Evolutionary conservation across 208 protist species (phyloP), one percentile per base, ranked within the genome.

Genomic region (Spironucleus salmonicida): DNA sequence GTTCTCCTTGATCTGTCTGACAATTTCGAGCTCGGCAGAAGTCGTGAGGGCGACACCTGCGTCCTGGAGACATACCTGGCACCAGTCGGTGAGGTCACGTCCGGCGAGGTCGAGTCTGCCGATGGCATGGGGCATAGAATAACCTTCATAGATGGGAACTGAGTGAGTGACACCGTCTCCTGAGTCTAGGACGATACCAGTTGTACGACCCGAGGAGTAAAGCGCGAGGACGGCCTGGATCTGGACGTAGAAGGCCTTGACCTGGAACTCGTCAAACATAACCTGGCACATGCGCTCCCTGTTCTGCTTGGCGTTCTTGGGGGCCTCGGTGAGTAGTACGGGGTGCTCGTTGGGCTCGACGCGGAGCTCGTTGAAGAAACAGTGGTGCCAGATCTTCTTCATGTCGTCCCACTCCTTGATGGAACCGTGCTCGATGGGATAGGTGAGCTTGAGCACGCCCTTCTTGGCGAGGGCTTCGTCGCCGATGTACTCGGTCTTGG

Each of bases 351-450:
- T 90, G n/a, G 94, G 92, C 64, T 87, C 91, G 27, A 96, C 89
- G 62, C 92, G 88, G 35, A 98, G 87, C 84, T 97, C 91, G 80
- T 96, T 96, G 85, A 94, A 94, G 83, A 97, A 98, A 75, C 92
- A 95, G 81, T 98, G 92, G 80, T 96, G 88, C 93, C 92, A 97
- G 71, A 87, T 80, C 75, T 68, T 71, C 42, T 76, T n/a, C 64
- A 82, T 78, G 35, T 74, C 74, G 1, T 71, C 74, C 64, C 76
- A 81, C 29, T 82, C 67, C 30, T 27, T 75, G 0, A 82, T 42
- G 13, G 45, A 49, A 58, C 80, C 80, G 0, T 81, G 68, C 42
- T 82, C 77, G 30, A 82, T 81, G 27, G 80, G 80, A 58, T 80
- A 81, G 35, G 27, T 34, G 23, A 81, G 4, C 0, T 40, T 58